phyloP scores from a whole-genome alignment of 345 rosid genomes.

The Hibiscus tridactylites region DNA sequence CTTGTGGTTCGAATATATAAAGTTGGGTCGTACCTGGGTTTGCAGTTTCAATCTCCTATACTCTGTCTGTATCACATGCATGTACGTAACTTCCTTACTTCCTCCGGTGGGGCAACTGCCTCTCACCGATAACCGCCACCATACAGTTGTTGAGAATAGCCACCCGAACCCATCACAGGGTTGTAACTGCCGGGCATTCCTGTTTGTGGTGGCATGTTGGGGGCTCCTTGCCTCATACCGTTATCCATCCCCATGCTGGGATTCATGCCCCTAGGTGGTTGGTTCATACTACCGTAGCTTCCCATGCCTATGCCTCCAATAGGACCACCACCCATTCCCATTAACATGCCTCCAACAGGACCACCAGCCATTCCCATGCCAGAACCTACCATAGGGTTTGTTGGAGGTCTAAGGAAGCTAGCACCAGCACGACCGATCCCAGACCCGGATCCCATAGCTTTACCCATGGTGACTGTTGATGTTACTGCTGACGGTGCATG shows the following conservation, averaged over 20 bases:
- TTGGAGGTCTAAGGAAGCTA: neutral
- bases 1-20: neutral
- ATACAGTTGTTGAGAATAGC: neutral
- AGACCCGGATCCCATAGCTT: neutral
- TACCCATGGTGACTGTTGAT: neutral
- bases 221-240: neutral
- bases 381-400: neutral
- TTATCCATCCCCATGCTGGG: conserved; percentile 13
- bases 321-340: conserved; percentile 21
- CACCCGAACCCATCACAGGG: neutral
- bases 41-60: neutral
- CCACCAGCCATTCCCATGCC: conserved; percentile 34
- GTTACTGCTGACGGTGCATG: neutral
- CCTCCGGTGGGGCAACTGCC: conserved; percentile 20
- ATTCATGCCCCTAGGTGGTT: conserved; percentile 15
- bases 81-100: neutral
- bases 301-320: conserved; percentile 23
- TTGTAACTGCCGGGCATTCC: neutral
- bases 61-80: neutral
- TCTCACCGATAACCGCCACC: conserved; percentile 34
- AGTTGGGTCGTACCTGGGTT: neutral
- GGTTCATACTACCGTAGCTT: neutral
- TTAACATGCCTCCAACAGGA: conserved; percentile 11
- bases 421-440: neutral
- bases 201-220: neutral